Evolutionary conservation across 2,329 filamentous ascomycete genomes (phyloP), one percentile per base, ranked within the genome.

Genomic region (Exserohilum turcica): DNA sequence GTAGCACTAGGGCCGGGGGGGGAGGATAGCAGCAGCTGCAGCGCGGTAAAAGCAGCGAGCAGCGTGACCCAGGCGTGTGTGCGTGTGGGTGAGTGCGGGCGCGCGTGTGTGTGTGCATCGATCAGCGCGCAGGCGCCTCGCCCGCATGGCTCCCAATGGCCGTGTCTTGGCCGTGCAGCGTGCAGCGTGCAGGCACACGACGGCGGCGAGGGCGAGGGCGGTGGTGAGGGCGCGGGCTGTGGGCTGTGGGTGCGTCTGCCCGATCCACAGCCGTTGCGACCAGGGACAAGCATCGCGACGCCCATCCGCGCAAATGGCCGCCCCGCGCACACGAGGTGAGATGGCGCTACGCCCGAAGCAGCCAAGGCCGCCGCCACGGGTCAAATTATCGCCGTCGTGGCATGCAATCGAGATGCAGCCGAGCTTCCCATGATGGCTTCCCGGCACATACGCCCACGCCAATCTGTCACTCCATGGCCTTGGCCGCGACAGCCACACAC

Each of bases 401-500:
- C 38, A 47, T 57, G 54, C 59, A 57, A 67, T 67, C 64, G 64
- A 64, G 63, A 67, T 65, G 62, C 59, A 60, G 57, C 64, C 64
- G 57, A 60, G 55, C 49, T 49, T 29, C 35, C 55, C 51, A 6
- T 53, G 54, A 54, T 57, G 53, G 60, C 57, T 48, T 56, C 58
- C 55, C 52, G 54, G 50, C 51, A 40, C 21, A 12, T 29, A 29
- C 46, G 43, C 43, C 61, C 57, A 61, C 58, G 57, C 53, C 54
- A 49, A 50, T 57, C 44, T 54, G 56, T 54, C 57, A 52, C 52
- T 50, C 54, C 32, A 32, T 35, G 21, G 29, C 31, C 61, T 59
- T 63, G 60, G 57, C 57, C 12, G 19, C 51, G 46, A 48, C 52
- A 43, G 53, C 52, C 47, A 45, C 48, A 35, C 48, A 39, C 52